Evolutionary conservation across 2,329 filamentous ascomycete species (phyloP), one percentile per base, ranked within the genome.

Genomic region (Venturia effusa): DNA sequence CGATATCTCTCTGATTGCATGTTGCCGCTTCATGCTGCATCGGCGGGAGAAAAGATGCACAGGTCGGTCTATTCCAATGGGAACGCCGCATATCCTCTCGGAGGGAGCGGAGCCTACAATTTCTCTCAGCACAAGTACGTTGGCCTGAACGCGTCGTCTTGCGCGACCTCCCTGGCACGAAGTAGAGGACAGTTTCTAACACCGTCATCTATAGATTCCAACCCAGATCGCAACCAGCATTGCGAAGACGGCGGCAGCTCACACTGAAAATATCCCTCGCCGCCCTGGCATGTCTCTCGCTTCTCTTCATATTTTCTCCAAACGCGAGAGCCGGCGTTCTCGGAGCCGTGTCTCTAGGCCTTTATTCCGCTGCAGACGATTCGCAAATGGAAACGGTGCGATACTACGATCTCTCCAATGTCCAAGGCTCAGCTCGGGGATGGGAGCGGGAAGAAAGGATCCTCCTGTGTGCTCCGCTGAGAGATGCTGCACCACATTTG

Each of bases 401-500:
- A 74, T 97, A 99, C 78, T 97, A 97, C 77, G 94, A 99, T 74
- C 81, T 99, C 67, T 88, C 88, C 68, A 90, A 94, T 73, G 91
- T 96, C 6, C 89, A 94, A 73, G 94, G 94, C 57, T 94, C 92
- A 8, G 90, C 90, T 62, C 87, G 89, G 68, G 95, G 94, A 6
- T 99, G 94, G 94, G 93, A 97, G 76, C 84, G 92, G 66, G 94
- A 96, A 74, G 94, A 99, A 78, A 86, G 94, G 68, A 96, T 99
- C 68, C 81, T 99, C 39, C 84, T 99, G 65, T 97, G 94, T 75
- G 94, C 96, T 19, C 94, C 94, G 55, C 83, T 99, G 64, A 86
- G 94, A 75, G 95, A 99, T 75, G 94, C 94, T 57, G 87, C 95
- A 71, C 83, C 90, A 32, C 94, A 99, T 81, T 78, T 99, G 60